Conservation (phyloP, 495 filamentous ascomycete species). For the Astrocystis sublimbata region DNA sequence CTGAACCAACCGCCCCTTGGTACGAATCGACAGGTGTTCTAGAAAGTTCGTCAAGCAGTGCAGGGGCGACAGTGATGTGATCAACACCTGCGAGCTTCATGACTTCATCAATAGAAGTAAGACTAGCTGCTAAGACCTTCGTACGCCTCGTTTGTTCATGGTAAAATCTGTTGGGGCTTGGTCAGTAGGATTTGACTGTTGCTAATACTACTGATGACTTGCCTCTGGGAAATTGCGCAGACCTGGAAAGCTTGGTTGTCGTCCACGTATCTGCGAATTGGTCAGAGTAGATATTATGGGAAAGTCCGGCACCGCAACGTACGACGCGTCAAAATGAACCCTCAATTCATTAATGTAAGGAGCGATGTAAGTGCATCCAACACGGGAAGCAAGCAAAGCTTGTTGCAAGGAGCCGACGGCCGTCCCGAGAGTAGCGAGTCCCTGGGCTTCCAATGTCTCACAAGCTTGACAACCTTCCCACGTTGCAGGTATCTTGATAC, state of each 20-base stretch:
- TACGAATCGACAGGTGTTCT: slow-evolving; percentile 38
- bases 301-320: slow-evolving; percentile 17
- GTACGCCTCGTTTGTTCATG: slow-evolving; percentile 43
- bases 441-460: slow-evolving; percentile 51
- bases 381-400: slow-evolving; percentile 56
- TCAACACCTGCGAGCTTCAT: slow-evolving; percentile 58
- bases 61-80: slow-evolving; percentile 59
- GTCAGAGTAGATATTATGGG: slow-evolving; percentile 13
- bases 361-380: slow-evolving; percentile 59
- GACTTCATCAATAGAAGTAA: slow-evolving; percentile 58
- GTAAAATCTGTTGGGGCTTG: slow-evolving; percentile 29
- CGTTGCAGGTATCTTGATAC: slow-evolving; percentile 64
- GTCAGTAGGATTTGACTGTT: not conserved
- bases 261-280: slow-evolving; percentile 43
- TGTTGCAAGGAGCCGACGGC: slow-evolving; percentile 62
- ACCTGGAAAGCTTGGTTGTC: slow-evolving; percentile 49
- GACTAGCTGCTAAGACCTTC: slow-evolving; percentile 56
- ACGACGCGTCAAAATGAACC: slow-evolving; percentile 59
- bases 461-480: slow-evolving; percentile 68
- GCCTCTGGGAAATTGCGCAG: slow-evolving; percentile 53
- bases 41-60: slow-evolving; percentile 50
- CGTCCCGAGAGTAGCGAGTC: slow-evolving; percentile 60
- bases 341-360: slow-evolving; percentile 67
- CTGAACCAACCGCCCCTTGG: slow-evolving; percentile 37
- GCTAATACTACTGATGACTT: slow-evolving; percentile 17